Evolutionary conservation across 768 basidiomycete genomes (phyloP).

Genomic region (Boletus pseudo-olivaceus): DNA sequence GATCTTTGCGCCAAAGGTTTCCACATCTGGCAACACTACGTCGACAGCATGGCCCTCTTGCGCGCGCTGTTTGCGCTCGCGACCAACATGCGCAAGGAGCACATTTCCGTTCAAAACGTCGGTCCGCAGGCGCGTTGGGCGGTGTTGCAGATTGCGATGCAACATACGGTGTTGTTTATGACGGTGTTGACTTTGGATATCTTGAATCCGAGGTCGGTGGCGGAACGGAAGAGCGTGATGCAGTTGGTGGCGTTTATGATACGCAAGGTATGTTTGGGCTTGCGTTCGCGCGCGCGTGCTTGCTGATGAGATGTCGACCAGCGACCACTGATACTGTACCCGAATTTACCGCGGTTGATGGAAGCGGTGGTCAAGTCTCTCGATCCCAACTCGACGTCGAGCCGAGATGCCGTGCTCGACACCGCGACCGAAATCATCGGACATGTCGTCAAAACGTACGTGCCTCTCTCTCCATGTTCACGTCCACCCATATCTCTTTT

Average conservation of each 20-base stretch:
- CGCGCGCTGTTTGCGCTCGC: conserved; percentile 81
- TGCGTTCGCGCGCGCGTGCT: too few species aligned
- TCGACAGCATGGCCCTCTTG: conserved; percentile 86
- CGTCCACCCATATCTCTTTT: not conserved
- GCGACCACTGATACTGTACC: conserved; percentile 82
- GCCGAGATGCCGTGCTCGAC: conserved; percentile 82
- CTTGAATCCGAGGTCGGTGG: conserved; percentile 65
- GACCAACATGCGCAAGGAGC: conserved; percentile 68
- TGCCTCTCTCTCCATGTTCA: not conserved
- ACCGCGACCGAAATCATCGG: conserved; percentile 93
- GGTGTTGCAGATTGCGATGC: conserved; percentile 78
- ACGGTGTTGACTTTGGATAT: conserved; percentile 90
- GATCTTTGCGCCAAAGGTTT: conserved; percentile 92
- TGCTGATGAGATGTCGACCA: conserved; percentile 26
- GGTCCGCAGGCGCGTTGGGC: conserved; percentile 78
- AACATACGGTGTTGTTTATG: conserved; percentile 89
- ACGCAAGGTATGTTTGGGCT: conserved; percentile 57
- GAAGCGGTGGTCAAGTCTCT: conserved; percentile 96
- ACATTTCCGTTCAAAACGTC: conserved; percentile 61
- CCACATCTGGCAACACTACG: conserved; percentile 89
- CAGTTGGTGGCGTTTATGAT: conserved; percentile 93
- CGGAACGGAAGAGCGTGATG: conserved; percentile 84
- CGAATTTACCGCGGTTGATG: conserved; percentile 78
- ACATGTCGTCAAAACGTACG: conserved; percentile 90
- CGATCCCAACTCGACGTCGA: conserved; percentile 79